Evolutionary conservation across 805 yeast genomes (phyloP), one percentile per base, ranked within the genome.

Genomic region (Clavispora santaluciae): DNA sequence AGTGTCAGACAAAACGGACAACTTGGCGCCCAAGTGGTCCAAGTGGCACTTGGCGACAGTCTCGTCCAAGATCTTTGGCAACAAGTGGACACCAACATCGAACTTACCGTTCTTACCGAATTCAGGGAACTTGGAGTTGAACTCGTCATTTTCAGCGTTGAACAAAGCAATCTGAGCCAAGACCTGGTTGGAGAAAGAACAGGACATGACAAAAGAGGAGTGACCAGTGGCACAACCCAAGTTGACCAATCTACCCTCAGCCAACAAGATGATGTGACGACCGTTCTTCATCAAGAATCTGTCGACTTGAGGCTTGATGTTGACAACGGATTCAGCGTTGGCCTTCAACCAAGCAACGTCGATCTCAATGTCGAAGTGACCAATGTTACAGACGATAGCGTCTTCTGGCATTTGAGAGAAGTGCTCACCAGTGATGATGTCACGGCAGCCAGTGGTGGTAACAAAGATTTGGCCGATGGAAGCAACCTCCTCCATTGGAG

Each of bases 141-240:
- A 91, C 50, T 64, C 80, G 46, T 67, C 73, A 75, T 91, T 89
- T 51, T 83, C 63, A 61, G 95, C 81, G 72, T 89, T 91, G 95
- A 77, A 91, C 67, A 70, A 61, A 16, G 73, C 73, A 44, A 69
- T 91, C 78, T 91, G 99, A 59, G 99, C 99, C 67, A 91, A 79
- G 53, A 91, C 98, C 79, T 91, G 99, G 86, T 91, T 91, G 60
- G 97, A 87, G 95, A 91, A 91, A 42, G 98, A 93, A 77, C 98
- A 93, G 50, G 97, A 89, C 99, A 91, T 91, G 64, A 91, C 99
- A 67, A 91, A 91, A 31, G 97, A 88, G 39, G 98, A 86, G 81
- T 91, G 99, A 68, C 99, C 99, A 62, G 98, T 91, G 68, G 98
- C 99, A 78, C 98, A 93, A 62, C 99, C 99, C 68, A 91, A 80